Percentiles rank a stretch among this genome's conserved stretches.
These are phyloP conservation scores for Phymatotrichopsis omnivora DNA, from an alignment of 2,329 filamentous ascomycete species.

Conservation along the genomic window DNA sequence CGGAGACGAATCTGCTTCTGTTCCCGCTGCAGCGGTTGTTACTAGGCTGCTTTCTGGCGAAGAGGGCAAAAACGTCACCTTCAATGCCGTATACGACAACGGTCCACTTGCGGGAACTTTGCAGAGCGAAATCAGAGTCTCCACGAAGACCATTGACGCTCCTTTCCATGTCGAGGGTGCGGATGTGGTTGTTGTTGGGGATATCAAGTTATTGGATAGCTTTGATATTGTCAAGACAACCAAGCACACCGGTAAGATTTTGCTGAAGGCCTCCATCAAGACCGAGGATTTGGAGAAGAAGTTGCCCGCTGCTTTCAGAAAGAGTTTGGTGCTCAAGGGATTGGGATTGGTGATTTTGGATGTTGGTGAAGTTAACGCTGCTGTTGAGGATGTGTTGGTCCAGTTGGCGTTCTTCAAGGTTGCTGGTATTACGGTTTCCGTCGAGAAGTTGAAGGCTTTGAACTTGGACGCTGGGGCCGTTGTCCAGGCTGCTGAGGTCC, in stretches of 20 bases:
- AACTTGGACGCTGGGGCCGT: conserved; percentile 37
- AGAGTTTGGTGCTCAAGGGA: conserved; percentile 58
- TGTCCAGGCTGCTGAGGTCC: conserved; percentile 40
- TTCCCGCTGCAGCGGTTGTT: conserved; percentile 52
- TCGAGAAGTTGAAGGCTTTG: conserved; percentile 42
- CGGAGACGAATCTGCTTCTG: conserved; percentile 60
- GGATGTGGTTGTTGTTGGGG: conserved; percentile 67
- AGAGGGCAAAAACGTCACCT: conserved; percentile 50
- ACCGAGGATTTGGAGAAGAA: conserved; percentile 85
- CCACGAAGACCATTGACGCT: conserved; percentile 71
- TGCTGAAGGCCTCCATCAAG: conserved; percentile 70
- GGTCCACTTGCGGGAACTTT: conserved; percentile 63
- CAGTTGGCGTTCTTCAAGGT: conserved; percentile 78
- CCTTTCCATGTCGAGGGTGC: conserved; percentile 72
- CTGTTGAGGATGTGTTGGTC: conserved; percentile 54
- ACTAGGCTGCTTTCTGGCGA: conserved; percentile 52
- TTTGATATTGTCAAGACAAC: conserved; percentile 63
- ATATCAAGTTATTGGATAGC: conserved; percentile 68
- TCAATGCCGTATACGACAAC: conserved; percentile 52
- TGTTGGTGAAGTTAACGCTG: conserved; percentile 53
- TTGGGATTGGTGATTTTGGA: conserved; percentile 69
- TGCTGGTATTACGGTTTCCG: conserved; percentile 55
- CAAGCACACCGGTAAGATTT: conserved; percentile 59
- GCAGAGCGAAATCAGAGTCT: conserved; percentile 66
- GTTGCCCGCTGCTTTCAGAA: conserved; percentile 59